phyloP scores from a whole-genome alignment of 306 rosid species.

The Castanea crenata region DNA sequence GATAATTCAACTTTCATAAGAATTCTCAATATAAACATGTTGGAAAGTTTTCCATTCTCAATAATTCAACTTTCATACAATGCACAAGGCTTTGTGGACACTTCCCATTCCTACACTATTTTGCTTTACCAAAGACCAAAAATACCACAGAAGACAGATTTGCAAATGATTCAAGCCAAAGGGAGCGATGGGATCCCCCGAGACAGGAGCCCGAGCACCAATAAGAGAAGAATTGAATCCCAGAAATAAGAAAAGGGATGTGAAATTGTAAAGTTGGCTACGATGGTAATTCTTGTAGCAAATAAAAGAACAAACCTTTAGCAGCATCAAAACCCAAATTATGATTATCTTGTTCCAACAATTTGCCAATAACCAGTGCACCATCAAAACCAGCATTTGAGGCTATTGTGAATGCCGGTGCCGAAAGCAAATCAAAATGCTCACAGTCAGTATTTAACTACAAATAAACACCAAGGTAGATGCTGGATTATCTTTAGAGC shows the following conservation, averaged over 20 bases:
- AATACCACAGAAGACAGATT: not conserved
- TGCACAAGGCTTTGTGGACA: too few relatives aligned
- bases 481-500: conserved; percentile 72
- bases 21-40: not conserved
- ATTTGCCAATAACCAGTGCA: conserved; percentile 65
- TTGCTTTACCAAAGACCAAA: not conserved
- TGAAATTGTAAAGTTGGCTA: not conserved
- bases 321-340: conserved; percentile 78
- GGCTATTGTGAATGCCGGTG: conserved; percentile 70
- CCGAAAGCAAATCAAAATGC: conserved; percentile 40
- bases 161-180: not conserved
- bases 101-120: not conserved
- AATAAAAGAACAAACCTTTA: conserved; percentile 50
- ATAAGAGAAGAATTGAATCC: too few relatives aligned
- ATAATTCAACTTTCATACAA: too few relatives aligned
- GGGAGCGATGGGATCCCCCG: too few relatives aligned
- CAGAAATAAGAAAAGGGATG: too few relatives aligned
- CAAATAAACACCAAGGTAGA: conserved; percentile 7
- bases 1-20: not conserved
- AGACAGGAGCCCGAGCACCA: too few relatives aligned
- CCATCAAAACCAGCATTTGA: conserved; percentile 89
- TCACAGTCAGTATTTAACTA: conserved; percentile 19
- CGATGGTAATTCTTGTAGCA: not conserved
- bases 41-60: not conserved
- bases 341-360: conserved; percentile 78